Percentiles rank a stretch among this genome's conserved stretches.
Conservation (phyloP, 768 basidiomycete genomes). For the Favolaschia claudopus region DNA sequence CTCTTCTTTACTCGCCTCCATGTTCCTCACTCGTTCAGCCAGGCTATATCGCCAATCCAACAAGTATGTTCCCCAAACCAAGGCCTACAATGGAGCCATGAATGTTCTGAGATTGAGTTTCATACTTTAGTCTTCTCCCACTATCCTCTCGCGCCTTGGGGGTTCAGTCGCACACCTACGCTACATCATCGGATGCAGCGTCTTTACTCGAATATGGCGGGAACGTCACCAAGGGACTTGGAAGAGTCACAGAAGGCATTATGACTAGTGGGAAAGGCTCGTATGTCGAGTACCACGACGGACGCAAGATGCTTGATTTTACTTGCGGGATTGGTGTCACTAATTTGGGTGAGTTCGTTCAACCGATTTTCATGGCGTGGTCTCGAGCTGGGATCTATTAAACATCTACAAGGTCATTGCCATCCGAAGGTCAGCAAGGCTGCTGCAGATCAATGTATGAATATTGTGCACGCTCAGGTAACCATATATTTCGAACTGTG, state of each 20-base stretch:
- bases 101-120: not conserved
- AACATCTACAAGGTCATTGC: conserved; percentile 69
- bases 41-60: not conserved
- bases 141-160: not conserved
- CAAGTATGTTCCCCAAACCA: not conserved
- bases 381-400: not conserved
- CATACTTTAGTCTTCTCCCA: not conserved
- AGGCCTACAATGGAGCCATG: not conserved
- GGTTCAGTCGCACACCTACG: conserved; percentile 15
- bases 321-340: conserved; percentile 91
- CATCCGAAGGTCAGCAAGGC: conserved; percentile 88
- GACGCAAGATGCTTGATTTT: conserved; percentile 81
- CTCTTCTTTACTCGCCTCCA: too few relatives aligned
- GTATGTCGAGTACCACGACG: conserved; percentile 77
- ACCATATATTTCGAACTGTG: conserved; percentile 13
- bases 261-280: conserved; percentile 76
- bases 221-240: conserved; percentile 54
- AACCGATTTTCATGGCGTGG: not conserved
- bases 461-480: conserved; percentile 82
- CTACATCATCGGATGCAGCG: conserved; percentile 14
- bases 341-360: conserved; percentile 66
- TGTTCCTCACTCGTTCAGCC: conserved; percentile 6
- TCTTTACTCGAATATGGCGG: conserved; percentile 49
- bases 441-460: conserved; percentile 88
- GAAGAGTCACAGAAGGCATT: conserved; percentile 58